A percentile compares a stretch with the other conserved stretches of the same genome.
These are phyloP conservation scores for Epichloe aotearoae DNA, from an alignment of 2,329 filamentous ascomycete species.

Conservation along the genomic window DNA sequence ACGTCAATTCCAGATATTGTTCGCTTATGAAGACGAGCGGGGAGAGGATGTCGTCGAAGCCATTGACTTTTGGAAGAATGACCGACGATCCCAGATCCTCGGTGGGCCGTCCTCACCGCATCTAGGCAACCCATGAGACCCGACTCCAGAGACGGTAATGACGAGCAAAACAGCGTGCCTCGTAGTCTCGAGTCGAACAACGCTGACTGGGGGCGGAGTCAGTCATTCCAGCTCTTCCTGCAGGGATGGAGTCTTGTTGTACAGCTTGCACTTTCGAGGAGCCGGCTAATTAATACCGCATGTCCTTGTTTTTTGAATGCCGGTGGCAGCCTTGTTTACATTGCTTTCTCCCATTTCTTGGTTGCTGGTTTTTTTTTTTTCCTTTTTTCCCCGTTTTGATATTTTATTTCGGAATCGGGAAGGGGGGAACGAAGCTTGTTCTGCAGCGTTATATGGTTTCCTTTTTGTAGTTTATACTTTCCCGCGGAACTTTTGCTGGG, in stretches of 20 bases:
- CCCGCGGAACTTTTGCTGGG: background rate
- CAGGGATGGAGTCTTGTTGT: conserved; percentile 12
- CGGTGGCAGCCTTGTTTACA: conserved; percentile 2
- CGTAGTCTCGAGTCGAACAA: background rate
- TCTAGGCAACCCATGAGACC: background rate
- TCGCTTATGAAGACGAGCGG: conserved; percentile 91
- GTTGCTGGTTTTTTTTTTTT: background rate
- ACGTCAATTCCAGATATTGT: conserved; percentile 58
- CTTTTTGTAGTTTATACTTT: conserved; percentile 1
- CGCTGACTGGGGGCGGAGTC: conserved; percentile 7
- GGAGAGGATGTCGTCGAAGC: conserved; percentile 90
- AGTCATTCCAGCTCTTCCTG: conserved; percentile 9
- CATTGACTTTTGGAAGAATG: conserved; percentile 87
- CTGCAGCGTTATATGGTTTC: conserved; percentile 2
- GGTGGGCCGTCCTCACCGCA: conserved; percentile 7
- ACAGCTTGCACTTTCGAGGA: conserved; percentile 9
- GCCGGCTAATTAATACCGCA: background rate
- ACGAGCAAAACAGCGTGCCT: background rate
- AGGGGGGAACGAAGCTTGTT: background rate
- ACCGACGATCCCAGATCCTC: conserved; percentile 33
- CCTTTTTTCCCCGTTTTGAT: background rate
- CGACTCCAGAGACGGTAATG: background rate
- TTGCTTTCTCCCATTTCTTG: background rate
- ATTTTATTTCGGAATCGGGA: background rate
- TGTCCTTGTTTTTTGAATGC: background rate